phyloP scores from a whole-genome alignment of 202 grass and related monocot genomes.

The Saccharum hybrid region DNA sequence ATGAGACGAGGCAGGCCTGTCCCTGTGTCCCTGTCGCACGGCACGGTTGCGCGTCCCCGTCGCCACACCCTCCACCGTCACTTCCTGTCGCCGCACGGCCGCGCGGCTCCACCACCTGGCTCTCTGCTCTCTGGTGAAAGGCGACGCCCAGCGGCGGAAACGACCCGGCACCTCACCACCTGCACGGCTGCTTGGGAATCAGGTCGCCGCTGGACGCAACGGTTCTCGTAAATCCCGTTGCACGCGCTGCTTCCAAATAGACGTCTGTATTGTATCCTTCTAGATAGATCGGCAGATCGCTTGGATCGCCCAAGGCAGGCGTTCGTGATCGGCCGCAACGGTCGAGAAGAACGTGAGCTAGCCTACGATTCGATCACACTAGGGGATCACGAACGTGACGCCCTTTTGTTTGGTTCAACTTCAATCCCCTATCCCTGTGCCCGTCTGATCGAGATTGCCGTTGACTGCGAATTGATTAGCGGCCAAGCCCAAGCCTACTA shows the following conservation, averaged over 20 bases:
- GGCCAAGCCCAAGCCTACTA: neutral
- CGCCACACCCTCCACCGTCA: conserved; percentile 16
- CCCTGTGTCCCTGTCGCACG: neutral
- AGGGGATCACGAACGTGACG: neutral
- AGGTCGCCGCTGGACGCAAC: neutral
- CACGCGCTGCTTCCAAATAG: neutral
- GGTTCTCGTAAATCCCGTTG: too few species aligned
- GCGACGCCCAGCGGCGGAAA: too few species aligned
- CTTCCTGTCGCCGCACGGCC: conserved; percentile 29
- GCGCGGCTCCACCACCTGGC: neutral
- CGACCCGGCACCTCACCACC: too few species aligned
- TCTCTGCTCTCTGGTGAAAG: too few species aligned
- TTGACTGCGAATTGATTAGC: conserved; percentile 8
- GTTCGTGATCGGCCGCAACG: neutral
- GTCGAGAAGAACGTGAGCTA: conserved; percentile 12
- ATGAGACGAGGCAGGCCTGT: neutral
- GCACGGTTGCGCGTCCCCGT: conserved; percentile 29
- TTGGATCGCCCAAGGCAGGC: neutral
- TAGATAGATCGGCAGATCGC: neutral
- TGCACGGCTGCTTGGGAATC: neutral
- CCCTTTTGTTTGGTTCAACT: neutral
- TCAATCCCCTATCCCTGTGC: neutral
- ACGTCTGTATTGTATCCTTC: neutral
- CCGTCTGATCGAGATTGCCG: neutral
- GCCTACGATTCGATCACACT: neutral